Conservation (phyloP, 2,329 filamentous ascomycete species). For the Sporothrix euskadiensis region DNA sequence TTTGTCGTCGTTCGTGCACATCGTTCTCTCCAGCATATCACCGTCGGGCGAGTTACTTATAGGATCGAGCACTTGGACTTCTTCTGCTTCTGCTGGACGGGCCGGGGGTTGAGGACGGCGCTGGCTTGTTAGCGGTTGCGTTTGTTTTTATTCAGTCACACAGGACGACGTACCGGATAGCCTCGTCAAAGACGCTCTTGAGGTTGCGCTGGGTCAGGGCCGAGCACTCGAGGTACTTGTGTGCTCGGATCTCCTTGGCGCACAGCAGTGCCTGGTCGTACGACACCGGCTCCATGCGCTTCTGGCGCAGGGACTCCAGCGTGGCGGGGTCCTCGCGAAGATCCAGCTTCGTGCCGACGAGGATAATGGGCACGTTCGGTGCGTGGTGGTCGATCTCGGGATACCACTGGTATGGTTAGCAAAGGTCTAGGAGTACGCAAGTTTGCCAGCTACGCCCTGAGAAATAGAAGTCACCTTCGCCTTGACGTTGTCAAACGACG, state of each 20-base stretch:
- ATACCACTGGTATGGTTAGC: conserved; percentile 68
- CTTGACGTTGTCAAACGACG: conserved; percentile 98
- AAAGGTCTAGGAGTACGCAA: background rate
- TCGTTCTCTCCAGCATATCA: conserved; percentile 18
- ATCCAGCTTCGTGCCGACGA: conserved; percentile 96
- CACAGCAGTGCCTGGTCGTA: conserved; percentile 89
- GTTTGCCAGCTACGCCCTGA: too few relatives aligned
- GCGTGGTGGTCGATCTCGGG: conserved; percentile 97
- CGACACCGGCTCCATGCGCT: conserved; percentile 95
- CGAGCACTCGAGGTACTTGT: conserved; percentile 98
- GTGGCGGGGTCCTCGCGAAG: conserved; percentile 85
- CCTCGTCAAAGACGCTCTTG: conserved; percentile 98
- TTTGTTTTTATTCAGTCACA: too few relatives aligned
- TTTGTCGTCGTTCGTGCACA: conserved; percentile 10
- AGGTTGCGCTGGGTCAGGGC: conserved; percentile 94
- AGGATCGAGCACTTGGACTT: conserved; percentile 70
- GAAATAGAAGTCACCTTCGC: conserved; percentile 69
- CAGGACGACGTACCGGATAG: conserved; percentile 73
- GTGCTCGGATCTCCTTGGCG: conserved; percentile 90
- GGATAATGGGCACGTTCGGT: conserved; percentile 90
- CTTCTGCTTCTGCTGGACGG: conserved; percentile 59
- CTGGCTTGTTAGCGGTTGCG: conserved; percentile 43
- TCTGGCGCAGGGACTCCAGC: conserved; percentile 76
- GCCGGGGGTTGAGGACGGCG: conserved; percentile 70
- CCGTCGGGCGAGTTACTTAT: conserved; percentile 44